Conservation (phyloP, 2,329 filamentous ascomycete genomes). For the Xylariaceae sp. region DNA sequence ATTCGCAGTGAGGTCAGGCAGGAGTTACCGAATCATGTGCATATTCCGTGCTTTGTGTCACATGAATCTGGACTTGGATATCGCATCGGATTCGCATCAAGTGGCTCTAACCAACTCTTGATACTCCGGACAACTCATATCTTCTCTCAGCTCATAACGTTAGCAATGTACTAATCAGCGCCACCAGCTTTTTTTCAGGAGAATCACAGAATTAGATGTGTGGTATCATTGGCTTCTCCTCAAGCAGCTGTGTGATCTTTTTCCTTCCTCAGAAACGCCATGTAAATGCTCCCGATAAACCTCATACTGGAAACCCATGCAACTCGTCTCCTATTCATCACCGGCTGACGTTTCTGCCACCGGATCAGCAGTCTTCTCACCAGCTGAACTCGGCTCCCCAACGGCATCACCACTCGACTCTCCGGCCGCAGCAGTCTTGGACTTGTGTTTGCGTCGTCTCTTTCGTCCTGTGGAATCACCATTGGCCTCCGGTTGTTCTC, state of each 20-base stretch:
- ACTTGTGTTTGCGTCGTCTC: constrained; percentile 28
- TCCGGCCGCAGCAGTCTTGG: constrained; percentile 6
- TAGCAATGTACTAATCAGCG: not conserved
- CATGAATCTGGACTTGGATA: too few relatives aligned
- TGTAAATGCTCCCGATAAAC: constrained; percentile 12
- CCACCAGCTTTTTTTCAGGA: not conserved
- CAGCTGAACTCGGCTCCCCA: not conserved
- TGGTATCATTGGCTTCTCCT: constrained; percentile 12
- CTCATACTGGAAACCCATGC: not conserved
- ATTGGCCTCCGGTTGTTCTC: constrained; percentile 5
- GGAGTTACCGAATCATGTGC: too few relatives aligned
- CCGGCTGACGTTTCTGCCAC: constrained; percentile 2
- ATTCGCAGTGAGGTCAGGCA: too few relatives aligned
- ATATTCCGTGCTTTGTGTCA: too few relatives aligned
- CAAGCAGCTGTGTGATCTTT: constrained; percentile 1
- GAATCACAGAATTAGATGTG: not conserved
- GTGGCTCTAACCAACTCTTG: too few relatives aligned
- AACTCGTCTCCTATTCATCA: constrained; percentile 15
- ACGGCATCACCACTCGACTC: not conserved
- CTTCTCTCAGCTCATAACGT: not conserved
- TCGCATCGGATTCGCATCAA: too few relatives aligned
- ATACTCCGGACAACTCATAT: too few relatives aligned
- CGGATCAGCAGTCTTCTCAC: not conserved
- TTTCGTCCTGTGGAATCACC: constrained; percentile 23
- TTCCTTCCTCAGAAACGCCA: constrained; percentile 14